Percentiles rank a stretch among this genome's conserved stretches.
phyloP scores from a whole-genome alignment of 2,329 filamentous ascomycete species.

The Sporothrix curviconia region DNA sequence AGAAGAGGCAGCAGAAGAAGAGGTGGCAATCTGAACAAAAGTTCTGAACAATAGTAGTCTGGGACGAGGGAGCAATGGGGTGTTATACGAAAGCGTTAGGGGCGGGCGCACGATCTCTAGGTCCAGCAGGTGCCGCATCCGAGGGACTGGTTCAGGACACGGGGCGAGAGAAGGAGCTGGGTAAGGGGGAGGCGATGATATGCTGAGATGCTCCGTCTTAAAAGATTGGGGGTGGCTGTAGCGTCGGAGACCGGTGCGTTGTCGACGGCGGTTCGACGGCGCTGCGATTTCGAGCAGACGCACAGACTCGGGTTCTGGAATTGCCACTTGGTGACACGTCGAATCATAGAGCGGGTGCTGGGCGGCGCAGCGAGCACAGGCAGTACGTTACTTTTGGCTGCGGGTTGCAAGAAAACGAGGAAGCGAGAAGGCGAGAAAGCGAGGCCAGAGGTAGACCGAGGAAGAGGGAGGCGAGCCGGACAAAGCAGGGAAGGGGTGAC shows the following conservation, averaged over 20 bases:
- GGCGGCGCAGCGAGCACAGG: background rate
- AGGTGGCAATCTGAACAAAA: background rate
- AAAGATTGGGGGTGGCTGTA: background rate
- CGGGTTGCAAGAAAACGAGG: background rate
- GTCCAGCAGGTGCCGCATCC: slow-evolving; percentile 3
- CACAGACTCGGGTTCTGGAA: background rate
- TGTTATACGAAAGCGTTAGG: background rate
- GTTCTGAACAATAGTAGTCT: background rate
- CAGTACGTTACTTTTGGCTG: background rate
- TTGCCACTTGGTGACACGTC: slow-evolving; percentile 15
- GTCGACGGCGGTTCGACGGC: background rate
- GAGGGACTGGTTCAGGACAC: slow-evolving; percentile 5
- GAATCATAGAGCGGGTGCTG: slow-evolving; percentile 16
- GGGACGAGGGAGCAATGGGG: background rate
- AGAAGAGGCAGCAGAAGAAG: background rate
- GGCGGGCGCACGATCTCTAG: background rate
- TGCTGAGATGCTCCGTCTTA: background rate
- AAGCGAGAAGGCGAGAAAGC: background rate
- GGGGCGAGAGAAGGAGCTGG: background rate
- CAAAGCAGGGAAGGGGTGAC: background rate
- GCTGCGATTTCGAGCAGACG: background rate
- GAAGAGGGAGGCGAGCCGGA: background rate
- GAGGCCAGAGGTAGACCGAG: background rate
- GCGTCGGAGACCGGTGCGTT: background rate
- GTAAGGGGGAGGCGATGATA: slow-evolving; percentile 7